Evolutionary conservation across 352 stramenopile genomes (phyloP).

Genomic region (Thalassiosira ordinaria): DNA sequence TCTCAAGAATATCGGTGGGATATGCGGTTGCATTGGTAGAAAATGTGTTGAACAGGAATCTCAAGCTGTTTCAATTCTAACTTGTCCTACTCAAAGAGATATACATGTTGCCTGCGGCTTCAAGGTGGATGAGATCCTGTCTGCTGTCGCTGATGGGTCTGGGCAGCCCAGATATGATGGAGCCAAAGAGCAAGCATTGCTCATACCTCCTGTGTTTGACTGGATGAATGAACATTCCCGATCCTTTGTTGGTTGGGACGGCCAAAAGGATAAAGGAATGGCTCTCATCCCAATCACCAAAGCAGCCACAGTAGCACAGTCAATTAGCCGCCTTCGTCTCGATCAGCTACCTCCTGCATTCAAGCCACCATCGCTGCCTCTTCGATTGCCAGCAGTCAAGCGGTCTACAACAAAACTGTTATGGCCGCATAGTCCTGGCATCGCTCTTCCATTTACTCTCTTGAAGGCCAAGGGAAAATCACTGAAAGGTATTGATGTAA

Average conservation of each 20-base stretch:
- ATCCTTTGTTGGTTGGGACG: neutral
- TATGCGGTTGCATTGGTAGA: neutral
- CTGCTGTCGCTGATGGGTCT: neutral
- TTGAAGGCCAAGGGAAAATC: neutral
- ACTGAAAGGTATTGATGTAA: neutral
- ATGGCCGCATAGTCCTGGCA: neutral
- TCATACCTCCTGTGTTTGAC: neutral
- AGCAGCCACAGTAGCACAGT: neutral
- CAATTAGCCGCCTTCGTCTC: neutral
- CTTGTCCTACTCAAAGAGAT: neutral
- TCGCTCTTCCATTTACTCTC: neutral
- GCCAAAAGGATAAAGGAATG: neutral
- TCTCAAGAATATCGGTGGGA: neutral
- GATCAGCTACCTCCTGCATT: neutral
- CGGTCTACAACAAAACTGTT: neutral
- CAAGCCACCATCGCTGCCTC: neutral
- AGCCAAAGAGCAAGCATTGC: neutral
- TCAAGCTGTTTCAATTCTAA: neutral
- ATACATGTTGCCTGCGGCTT: neutral
- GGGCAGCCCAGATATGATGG: neutral
- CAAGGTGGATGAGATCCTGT: neutral
- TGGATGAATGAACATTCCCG: neutral
- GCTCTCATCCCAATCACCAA: neutral
- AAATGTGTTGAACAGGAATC: neutral
- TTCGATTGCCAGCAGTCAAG: neutral